Conservation (phyloP, 768 basidiomycete species). For the Trametes maxima region DNA sequence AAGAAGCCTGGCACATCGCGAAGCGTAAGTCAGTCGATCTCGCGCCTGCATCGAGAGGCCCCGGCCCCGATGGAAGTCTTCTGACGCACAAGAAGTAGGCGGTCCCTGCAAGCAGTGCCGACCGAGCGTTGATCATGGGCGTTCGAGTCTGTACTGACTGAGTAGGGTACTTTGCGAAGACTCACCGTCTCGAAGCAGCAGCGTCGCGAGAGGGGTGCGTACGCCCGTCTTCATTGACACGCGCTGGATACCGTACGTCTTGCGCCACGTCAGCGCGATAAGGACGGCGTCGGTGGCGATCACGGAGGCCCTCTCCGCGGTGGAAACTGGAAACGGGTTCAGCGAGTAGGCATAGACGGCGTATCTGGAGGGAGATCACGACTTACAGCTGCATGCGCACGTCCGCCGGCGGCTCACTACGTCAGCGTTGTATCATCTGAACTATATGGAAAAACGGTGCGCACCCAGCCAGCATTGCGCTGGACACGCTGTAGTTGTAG, state of each 20-base stretch:
- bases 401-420: no score
- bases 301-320: background rate
- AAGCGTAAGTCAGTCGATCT: background rate
- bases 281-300: slow-evolving; percentile 13
- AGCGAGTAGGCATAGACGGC: no score
- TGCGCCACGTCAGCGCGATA: slow-evolving; percentile 16
- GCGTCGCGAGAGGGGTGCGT: slow-evolving; percentile 13
- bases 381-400: no score
- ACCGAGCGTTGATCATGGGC: no score
- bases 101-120: background rate
- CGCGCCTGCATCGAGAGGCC: no score
- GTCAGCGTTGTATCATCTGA: no score
- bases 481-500: no score
- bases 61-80: background rate
- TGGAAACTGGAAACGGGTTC: slow-evolving; percentile 1
- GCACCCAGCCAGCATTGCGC: no score
- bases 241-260: slow-evolving; percentile 12
- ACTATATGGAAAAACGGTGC: no score
- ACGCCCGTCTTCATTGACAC: background rate
- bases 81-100: slow-evolving; percentile 13
- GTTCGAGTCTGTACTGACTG: no score
- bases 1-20: background rate
- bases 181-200: slow-evolving; percentile 18
- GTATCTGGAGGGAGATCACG: no score
- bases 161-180: no score